Conservation (phyloP, 805 yeast species). For the Saccharomycopsis schoenii region DNA sequence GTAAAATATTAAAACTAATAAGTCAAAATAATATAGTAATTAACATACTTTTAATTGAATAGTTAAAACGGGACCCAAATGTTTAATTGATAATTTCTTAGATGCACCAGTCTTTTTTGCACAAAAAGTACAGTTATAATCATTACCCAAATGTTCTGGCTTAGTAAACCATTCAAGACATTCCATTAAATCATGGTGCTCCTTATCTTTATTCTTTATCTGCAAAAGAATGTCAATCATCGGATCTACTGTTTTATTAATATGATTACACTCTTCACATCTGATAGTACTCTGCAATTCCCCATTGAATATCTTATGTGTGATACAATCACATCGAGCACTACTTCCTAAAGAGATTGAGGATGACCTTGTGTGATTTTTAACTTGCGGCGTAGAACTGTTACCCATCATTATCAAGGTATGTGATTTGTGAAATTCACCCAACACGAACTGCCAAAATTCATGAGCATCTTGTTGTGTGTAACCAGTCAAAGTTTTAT, state of each 20-base stretch:
- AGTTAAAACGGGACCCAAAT: constrained; percentile 67
- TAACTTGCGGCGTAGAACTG: constrained; percentile 7
- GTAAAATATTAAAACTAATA: background rate
- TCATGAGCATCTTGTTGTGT: constrained; percentile 99
- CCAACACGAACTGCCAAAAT: constrained; percentile 84
- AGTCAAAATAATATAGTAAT: background rate
- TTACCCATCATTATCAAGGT: constrained; percentile 14
- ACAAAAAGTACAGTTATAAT: constrained; percentile 65
- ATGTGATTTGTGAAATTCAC: constrained; percentile 62
- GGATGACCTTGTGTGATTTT: constrained; percentile 17
- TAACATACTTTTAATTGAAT: constrained; percentile 64
- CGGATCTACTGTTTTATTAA: constrained; percentile 66
- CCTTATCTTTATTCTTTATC: constrained; percentile 34
- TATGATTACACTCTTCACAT: constrained; percentile 58
- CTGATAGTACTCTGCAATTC: constrained; percentile 68
- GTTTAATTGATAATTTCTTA: constrained; percentile 60
- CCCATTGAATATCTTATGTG: constrained; percentile 79
- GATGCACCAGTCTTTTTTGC: constrained; percentile 50
- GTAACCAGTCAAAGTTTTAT: constrained; percentile 83
- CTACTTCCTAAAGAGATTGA: constrained; percentile 10
- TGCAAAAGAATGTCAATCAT: constrained; percentile 83
- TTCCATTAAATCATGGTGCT: constrained; percentile 35
- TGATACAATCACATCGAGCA: constrained; percentile 56
- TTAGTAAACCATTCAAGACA: constrained; percentile 73
- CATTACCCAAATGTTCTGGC: constrained; percentile 65